These are phyloP conservation scores for Phycomyces blakesleeanus DNA, from an alignment of 192 early-diverging fungal species.

Conservation along the genomic window DNA sequence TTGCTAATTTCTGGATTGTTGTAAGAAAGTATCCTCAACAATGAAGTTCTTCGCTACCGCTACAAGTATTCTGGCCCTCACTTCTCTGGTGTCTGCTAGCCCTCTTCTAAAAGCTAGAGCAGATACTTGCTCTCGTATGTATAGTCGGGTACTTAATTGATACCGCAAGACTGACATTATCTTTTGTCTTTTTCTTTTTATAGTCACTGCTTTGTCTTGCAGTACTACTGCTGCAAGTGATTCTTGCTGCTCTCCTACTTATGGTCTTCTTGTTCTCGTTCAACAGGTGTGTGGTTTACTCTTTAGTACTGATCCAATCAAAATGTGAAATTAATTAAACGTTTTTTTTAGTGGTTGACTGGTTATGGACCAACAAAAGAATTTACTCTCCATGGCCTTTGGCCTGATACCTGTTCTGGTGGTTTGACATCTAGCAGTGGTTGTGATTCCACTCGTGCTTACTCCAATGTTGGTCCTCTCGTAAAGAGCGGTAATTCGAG, in stretches of 20 bases:
- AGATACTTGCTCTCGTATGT: too few species aligned
- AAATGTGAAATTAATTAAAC: too few species aligned
- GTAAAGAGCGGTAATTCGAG: constrained; percentile 38
- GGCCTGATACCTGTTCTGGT: constrained; percentile 63
- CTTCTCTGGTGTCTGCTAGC: too few species aligned
- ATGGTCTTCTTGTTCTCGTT: constrained; percentile 49
- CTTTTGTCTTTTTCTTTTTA: background rate
- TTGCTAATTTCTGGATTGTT: too few species aligned
- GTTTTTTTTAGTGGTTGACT: constrained; percentile 41
- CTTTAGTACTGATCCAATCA: too few species aligned
- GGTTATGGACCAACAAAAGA: constrained; percentile 53
- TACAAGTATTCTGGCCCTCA: too few species aligned
- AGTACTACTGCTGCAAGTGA: background rate
- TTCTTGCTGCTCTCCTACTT: constrained; percentile 50
- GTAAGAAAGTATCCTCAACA: too few species aligned
- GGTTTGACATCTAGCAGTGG: constrained; percentile 36
- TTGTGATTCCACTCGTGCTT: constrained; percentile 57
- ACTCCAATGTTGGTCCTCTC: constrained; percentile 51
- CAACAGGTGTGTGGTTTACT: constrained; percentile 30
- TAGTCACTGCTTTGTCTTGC: background rate
- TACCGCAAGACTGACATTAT: too few species aligned
- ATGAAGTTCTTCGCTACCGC: too few species aligned
- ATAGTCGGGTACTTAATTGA: too few species aligned
- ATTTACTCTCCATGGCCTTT: constrained; percentile 75
- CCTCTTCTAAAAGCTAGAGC: too few species aligned